Conservation (phyloP, 257 asterid genomes). For the Petrea volubilis region DNA sequence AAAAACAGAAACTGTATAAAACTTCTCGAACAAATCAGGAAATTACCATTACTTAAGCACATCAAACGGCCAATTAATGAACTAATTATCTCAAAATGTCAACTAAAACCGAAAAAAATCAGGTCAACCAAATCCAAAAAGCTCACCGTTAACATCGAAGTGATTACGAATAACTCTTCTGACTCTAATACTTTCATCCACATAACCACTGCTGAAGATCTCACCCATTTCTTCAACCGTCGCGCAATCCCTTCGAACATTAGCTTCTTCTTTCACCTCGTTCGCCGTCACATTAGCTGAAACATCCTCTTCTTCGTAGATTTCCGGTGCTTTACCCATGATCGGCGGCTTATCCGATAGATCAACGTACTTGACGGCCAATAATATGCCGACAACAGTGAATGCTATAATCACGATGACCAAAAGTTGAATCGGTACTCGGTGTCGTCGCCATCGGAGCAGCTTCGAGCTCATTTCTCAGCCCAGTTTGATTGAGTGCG, state of each 20-base stretch:
- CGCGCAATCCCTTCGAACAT: constrained; percentile 54
- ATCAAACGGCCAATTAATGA: not conserved
- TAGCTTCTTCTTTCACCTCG: constrained; percentile 9
- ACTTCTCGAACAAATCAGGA: constrained; percentile 8
- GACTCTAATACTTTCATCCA: constrained; percentile 62
- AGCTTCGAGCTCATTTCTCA: constrained; percentile 37
- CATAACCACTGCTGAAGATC: constrained; percentile 57
- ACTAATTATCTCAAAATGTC: not conserved
- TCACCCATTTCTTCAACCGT: constrained; percentile 96
- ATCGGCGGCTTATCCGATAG: constrained; percentile 41
- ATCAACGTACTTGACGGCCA: constrained; percentile 65
- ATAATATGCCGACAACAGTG: constrained; percentile 52
- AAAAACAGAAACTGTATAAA: not conserved
- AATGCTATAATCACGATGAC: constrained; percentile 45
- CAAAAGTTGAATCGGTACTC: constrained; percentile 32
- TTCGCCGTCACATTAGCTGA: constrained; percentile 24
- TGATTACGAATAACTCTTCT: constrained; percentile 62
- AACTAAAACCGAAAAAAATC: not conserved
- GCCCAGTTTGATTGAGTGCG: not conserved
- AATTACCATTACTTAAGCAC: not conserved
- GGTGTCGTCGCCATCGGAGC: constrained; percentile 54
- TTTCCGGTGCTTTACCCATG: constrained; percentile 20
- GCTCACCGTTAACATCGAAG: constrained; percentile 63
- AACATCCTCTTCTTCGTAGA: not conserved
- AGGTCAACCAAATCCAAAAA: not conserved